These are phyloP conservation scores for Leptographium galeiforme DNA, from an alignment of 2,329 filamentous ascomycete species.

Conservation along the genomic window DNA sequence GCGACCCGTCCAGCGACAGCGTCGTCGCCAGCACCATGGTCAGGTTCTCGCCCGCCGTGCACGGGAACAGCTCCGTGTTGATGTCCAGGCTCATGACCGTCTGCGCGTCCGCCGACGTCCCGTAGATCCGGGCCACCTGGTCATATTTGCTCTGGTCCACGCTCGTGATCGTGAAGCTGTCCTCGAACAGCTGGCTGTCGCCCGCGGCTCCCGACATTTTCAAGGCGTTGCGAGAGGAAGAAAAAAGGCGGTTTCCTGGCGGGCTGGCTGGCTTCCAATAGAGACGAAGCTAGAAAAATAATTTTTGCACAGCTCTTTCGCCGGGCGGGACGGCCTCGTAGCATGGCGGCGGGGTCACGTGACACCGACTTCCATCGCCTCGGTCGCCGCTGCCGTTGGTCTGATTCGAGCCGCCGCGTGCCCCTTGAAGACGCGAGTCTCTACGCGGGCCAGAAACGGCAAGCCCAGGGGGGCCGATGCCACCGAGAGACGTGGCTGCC, in stretches of 20 bases:
- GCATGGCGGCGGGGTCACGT: too few relatives aligned
- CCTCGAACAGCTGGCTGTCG: slow-evolving; percentile 88
- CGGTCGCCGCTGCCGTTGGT: neutral
- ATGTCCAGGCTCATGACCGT: slow-evolving; percentile 79
- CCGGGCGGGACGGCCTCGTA: too few relatives aligned
- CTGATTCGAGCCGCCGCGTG: neutral
- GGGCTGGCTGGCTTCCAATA: neutral
- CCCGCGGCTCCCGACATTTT: slow-evolving; percentile 47
- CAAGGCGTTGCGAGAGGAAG: neutral
- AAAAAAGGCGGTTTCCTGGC: too few relatives aligned
- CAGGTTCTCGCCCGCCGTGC: slow-evolving; percentile 59
- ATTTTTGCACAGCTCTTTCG: neutral
- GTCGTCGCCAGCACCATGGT: slow-evolving; percentile 75
- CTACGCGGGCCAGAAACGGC: too few relatives aligned
- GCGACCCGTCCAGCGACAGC: slow-evolving; percentile 72
- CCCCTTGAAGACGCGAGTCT: too few relatives aligned
- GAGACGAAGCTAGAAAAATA: neutral
- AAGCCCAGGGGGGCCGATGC: too few relatives aligned
- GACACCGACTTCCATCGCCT: neutral
- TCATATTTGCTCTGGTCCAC: slow-evolving; percentile 86
- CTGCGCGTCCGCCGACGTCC: slow-evolving; percentile 59
- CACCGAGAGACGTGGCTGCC: too few relatives aligned
- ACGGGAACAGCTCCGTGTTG: slow-evolving; percentile 84
- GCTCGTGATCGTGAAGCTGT: slow-evolving; percentile 70
- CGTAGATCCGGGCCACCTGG: slow-evolving; percentile 75